Conservation (phyloP, 2,329 filamentous ascomycete species). For the Sporothrix pseudoabietina region DNA sequence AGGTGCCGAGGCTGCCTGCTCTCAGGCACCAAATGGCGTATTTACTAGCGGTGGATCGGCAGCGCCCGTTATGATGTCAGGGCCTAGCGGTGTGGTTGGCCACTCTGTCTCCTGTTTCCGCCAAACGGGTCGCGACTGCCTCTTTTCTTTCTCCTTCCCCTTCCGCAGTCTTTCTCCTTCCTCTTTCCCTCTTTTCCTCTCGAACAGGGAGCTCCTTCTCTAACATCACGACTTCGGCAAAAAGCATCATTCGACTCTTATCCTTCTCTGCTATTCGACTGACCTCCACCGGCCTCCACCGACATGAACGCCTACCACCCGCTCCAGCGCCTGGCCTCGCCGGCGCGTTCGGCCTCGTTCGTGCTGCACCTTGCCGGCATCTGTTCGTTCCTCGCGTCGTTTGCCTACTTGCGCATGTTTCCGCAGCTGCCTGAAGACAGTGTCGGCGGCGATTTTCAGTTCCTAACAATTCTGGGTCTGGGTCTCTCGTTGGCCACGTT, state of each 20-base stretch:
- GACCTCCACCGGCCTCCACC: not conserved
- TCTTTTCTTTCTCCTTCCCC: not conserved
- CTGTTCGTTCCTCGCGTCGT: slow-evolving; percentile 56
- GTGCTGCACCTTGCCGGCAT: slow-evolving; percentile 60
- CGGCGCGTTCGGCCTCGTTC: slow-evolving; percentile 64
- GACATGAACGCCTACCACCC: slow-evolving; percentile 55
- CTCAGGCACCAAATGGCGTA: not conserved
- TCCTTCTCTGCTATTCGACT: not conserved
- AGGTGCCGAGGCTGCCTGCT: not conserved
- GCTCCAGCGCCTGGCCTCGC: slow-evolving; percentile 66
- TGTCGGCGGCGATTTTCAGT: slow-evolving; percentile 71
- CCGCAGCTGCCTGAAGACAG: slow-evolving; percentile 57
- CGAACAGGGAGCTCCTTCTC: not conserved
- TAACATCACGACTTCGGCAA: not conserved
- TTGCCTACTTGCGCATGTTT: slow-evolving; percentile 53
- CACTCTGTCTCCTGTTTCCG: not conserved
- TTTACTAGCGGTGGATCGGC: slow-evolving; percentile 9
- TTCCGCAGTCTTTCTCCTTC: not conserved
- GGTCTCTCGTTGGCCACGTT: slow-evolving; percentile 64
- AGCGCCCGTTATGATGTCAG: slow-evolving; percentile 21
- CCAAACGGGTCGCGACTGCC: not conserved
- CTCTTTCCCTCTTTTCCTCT: not conserved
- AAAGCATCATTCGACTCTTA: no score
- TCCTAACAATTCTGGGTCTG: slow-evolving; percentile 74
- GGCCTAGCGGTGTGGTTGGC: slow-evolving; percentile 15